Evolutionary conservation across 306 rosid species (phyloP), one percentile per base, ranked within the genome.

Genomic region (Benincasa hispida): DNA sequence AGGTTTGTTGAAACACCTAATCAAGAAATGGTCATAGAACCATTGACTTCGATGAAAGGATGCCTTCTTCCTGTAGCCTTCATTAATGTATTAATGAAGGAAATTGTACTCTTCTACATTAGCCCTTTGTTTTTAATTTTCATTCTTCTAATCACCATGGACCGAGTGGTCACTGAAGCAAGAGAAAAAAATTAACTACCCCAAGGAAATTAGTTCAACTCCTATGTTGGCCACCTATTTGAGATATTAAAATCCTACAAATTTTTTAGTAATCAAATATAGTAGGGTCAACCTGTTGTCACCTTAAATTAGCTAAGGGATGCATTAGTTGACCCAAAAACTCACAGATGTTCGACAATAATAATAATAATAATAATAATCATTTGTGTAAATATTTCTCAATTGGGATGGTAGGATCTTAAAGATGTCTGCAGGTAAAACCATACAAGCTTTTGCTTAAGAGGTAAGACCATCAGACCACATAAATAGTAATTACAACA

Each of bases 1-100:
- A 87, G 94, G 88, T 59, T 85, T 90, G 68, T 75, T 82, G 68
- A 85, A 85, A 68, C 88, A 92, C 60, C 87, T 93, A 78, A 85
- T 74, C 66, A 85, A 79, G 77, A 85, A 84, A 83, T 83, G 90
- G 90, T 76, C 82, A 19, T 88, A 81, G 42, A 57, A 10, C 62
- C 18, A 12, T 24, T 32, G 21, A 57, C 18, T 57, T 57, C 3
- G 54, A 56, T 21, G 61, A 56, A 56, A 56, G 30, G 30, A 56
- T 56, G 14, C 5, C 17, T 10, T 24, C 62, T 57, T 57, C 32
- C 5, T 57, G 15, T 22, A 24, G 32, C 17, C 62, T 57, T 57
- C 62, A 57, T 24, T 57, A 57, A 24, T 8, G 62, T 22, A 57
- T 24, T 4, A 24, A 57, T 57, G 32, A 28, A 57, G 56, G 56